phyloP scores from a whole-genome alignment of 805 yeast species.

The Ogataea glucozyma region DNA sequence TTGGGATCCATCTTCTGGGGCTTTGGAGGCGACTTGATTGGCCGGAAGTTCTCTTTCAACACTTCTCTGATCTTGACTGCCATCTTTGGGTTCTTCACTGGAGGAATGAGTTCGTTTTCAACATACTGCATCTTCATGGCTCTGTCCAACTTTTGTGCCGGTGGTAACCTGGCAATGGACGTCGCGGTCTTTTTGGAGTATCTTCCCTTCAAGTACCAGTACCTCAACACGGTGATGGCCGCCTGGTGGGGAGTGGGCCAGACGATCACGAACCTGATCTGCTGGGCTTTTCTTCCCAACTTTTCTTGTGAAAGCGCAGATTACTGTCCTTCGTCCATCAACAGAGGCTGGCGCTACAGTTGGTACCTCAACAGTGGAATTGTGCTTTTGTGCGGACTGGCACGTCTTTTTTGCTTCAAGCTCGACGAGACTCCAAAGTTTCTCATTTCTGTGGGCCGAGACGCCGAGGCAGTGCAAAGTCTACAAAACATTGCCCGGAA shows the following conservation, averaged over 20 bases:
- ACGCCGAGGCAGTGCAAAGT: slow-evolving; percentile 44
- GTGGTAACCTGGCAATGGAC: slow-evolving; percentile 56
- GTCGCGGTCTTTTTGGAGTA: slow-evolving; percentile 50
- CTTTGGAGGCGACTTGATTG: slow-evolving; percentile 51
- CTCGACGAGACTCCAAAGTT: slow-evolving; percentile 41
- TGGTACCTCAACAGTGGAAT: slow-evolving; percentile 50
- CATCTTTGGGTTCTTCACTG: slow-evolving; percentile 47
- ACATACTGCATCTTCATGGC: slow-evolving; percentile 47
- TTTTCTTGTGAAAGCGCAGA: slow-evolving; percentile 43
- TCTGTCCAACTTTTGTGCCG: slow-evolving; percentile 44
- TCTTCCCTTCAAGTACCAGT: slow-evolving; percentile 48
- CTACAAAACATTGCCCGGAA: slow-evolving; percentile 44
- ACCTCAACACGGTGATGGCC: slow-evolving; percentile 50
- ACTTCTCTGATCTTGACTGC: slow-evolving; percentile 46
- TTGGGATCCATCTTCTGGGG: slow-evolving; percentile 57
- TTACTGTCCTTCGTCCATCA: slow-evolving; percentile 41
- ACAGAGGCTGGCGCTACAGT: slow-evolving; percentile 58
- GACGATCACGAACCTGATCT: slow-evolving; percentile 44
- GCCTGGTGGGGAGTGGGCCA: slow-evolving; percentile 61
- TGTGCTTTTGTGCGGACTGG: slow-evolving; percentile 44
- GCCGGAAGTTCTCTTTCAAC: slow-evolving; percentile 51
- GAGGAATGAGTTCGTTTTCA: slow-evolving; percentile 47
- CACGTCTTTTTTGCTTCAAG: slow-evolving; percentile 41
- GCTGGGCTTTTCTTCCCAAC: slow-evolving; percentile 52
- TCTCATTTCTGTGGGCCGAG: slow-evolving; percentile 39